Conservation (phyloP, 1,139 yeast species). For the Debaryomyces subglobosus region DNA sequence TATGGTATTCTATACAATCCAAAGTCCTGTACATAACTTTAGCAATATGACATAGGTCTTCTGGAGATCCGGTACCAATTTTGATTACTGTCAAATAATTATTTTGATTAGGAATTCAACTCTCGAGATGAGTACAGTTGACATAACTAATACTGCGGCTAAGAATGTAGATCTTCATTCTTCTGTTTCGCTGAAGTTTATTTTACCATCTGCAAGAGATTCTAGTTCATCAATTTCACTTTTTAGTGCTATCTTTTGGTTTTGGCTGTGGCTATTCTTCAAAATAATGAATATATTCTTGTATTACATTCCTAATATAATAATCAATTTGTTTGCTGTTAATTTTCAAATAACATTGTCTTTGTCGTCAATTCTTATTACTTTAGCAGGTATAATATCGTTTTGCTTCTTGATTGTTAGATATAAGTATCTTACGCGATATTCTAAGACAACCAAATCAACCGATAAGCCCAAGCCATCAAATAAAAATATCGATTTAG, state of each 20-base stretch:
- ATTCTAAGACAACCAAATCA: constrained; percentile 32
- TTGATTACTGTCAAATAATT: neutral
- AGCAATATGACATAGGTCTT: neutral
- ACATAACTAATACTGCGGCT: neutral
- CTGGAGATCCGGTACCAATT: neutral
- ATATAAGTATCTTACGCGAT: constrained; percentile 42
- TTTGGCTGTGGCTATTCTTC: constrained; percentile 23
- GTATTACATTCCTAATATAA: constrained; percentile 24
- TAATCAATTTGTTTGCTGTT: constrained; percentile 29
- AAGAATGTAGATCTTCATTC: neutral
- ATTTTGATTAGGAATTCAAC: neutral
- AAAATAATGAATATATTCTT: constrained; percentile 22
- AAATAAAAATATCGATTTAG: constrained; percentile 23
- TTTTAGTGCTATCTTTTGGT: constrained; percentile 18
- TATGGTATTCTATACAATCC: neutral
- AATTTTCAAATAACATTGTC: constrained; percentile 39
- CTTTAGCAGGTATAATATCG: constrained; percentile 22
- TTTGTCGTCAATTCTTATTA: constrained; percentile 33
- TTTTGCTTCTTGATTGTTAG: constrained; percentile 37
- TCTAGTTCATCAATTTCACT: constrained; percentile 15
- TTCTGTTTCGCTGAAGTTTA: neutral
- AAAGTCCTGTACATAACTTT: neutral
- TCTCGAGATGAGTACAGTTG: constrained; percentile 1
- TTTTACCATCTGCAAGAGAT: constrained; percentile 9
- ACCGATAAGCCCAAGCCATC: constrained; percentile 13